Base-by-base conservation (phyloP, 352 stramenopile species). In the Globisporangium emineosum region DNA sequence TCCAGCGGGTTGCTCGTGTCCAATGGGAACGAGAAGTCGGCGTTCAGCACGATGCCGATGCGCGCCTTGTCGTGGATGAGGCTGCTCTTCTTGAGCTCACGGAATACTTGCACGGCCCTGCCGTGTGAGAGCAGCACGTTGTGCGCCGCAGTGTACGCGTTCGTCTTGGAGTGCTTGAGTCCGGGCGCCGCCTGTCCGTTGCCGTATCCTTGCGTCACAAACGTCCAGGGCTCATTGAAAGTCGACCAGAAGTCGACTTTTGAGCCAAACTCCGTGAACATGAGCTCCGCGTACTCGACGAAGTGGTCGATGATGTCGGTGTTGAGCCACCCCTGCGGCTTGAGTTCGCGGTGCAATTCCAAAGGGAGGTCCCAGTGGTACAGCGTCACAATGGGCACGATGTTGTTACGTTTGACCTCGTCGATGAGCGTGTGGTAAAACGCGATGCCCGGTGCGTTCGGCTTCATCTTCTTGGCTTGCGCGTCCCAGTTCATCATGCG, bases 361-460 rank as follows among this genome's bases (percentile, higher is more conserved):
- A 93, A 73, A 8, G 96, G 96, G 13, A 98, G 65, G 74, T 99
- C 96, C 94, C 94, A 99, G 78, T 99, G 96, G 70, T 98, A 98
- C n/a, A 99, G 70, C 12, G 95, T 98, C 21, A 98, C 67, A 37
- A 96, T 87, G n/a, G 96, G 94, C 51, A 86, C 77, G 57, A 99
- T 96, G 63, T 82, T 76, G 56, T 81, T 72, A 2, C 56, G 68
- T 6, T 83, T 49, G 3, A 98, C 75, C 32, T 79, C 72, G 71
- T 98, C 86, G 60, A 98, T 89, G 0, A 99, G 45, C 17, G 78
- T 67, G 69, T 97, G 89, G 79, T 99, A 99, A 80, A 98, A 98
- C 1, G 74, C 75, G 45, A 99, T 79, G 10, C 95, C 95, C 15
- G 79, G 68, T 5, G 84, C 71, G 78, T 98, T 98, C 30, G 89